Evolutionary conservation across 805 yeast species (phyloP), one percentile per base, ranked within the genome.

Genomic region (Candida peoriensis): DNA sequence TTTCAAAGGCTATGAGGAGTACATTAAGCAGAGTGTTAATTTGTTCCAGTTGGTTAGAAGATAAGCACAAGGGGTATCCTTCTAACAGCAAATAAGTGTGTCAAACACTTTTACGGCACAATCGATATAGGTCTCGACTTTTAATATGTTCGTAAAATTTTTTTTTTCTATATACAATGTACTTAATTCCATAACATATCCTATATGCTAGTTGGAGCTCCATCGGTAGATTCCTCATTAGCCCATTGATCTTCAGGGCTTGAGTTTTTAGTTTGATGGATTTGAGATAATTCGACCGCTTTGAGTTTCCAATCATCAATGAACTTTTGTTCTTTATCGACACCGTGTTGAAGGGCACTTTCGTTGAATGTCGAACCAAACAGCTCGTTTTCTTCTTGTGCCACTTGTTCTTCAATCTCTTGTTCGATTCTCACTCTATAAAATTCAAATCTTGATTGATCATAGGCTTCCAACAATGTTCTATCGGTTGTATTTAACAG

Each of bases 311-410:
- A 90, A 41, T 72, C 66, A 39, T 76, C 81, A 33, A 90, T 70
- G 27, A 72, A 71, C 44, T 66, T 65, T 55, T 82, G 84, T 64
- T 90, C 98, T 47, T 70, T 68, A 36, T 70, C 70, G 34, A 85
- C 60, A 47, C 93, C 94, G 51, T 68, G 66, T 34, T 81, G 83
- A 39, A 87, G 59, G 42, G 76, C 61, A 23, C 84, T 65, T 24
- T 72, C 64, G 25, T 76, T 75, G 58, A 68, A 85, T 8, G 79
- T 73, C 2, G 94, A 81, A 15, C 97, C 97, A 54, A 68, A 77
- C 95, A 93, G 81, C 37, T 68, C 69, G 8, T 87, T 75, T 58
- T 93, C 96, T 69, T 93, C 98, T 41, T 69, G 70, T 4, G 85
- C 74, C 2, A 90, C 69, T 54, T 74, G 73, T 53, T 68, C 64